Evolutionary conservation across 1,139 yeast species (phyloP), one percentile per base, ranked within the genome.

Genomic region (Suhomyces chickasaworum): DNA sequence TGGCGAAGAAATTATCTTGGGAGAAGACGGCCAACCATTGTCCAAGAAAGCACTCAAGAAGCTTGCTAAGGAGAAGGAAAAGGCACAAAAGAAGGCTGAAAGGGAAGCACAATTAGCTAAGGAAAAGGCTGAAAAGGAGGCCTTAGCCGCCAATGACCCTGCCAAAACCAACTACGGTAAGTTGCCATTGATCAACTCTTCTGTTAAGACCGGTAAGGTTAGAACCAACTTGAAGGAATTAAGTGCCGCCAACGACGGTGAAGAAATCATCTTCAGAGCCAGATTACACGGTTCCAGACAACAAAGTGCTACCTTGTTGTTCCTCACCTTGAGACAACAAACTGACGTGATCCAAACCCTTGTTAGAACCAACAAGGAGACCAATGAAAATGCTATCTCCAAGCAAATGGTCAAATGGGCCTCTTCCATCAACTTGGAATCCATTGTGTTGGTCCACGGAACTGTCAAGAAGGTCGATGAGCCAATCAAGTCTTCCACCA

Each of bases 331-430:
- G 61, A 87, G 99, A 75, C 99, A 93, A 74, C 96, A 89, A 73
- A 75, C 82, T 46, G 79, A 81, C 48, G 71, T 86, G 61, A 81
- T 91, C 58, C 98, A 91, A 76, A 96, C 89, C 48, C 78, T 93
- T 56, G 75, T 89, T 53, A 88, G 87, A 65, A 81, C 84, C 50
- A 79, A 80, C 55, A 64, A 66, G 53, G 80, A 76, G 53, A 66
- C 74, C 44, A 81, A 83, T 61, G 80, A 80, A 50, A 78, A 77
- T 25, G 72, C 83, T 25, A 78, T 95, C 47, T 88, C 96, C 45
- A 93, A 93, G 73, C 96, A 88, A 68, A 88, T 95, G 95, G 96
- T 91, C 56, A 93, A 93, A 71, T 93, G 97, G 97, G 86, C 91
- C 37, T 89, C 95, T 22, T 75, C 87, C 38, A 79, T 93, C 64